Conservation (phyloP, 176 grass and related monocot genomes). For the Guadua angustifolia region DNA sequence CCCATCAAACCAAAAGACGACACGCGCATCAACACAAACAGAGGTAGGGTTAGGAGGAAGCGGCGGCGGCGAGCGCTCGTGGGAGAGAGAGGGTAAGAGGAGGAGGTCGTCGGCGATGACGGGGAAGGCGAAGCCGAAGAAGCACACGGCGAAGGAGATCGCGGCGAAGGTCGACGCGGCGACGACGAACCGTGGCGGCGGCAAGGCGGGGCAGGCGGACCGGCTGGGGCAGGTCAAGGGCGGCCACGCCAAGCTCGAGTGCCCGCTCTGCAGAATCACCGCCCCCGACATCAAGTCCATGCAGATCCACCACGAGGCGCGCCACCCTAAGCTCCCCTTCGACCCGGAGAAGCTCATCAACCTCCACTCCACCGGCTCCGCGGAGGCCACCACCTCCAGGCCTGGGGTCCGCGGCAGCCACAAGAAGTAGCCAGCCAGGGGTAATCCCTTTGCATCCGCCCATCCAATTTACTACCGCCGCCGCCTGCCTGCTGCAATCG, state of each 20-base stretch:
- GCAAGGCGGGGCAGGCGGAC: constrained; percentile 77
- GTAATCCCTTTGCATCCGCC: constrained; percentile 22
- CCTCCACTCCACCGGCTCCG: constrained; percentile 54
- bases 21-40: neutral
- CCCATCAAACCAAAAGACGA: neutral
- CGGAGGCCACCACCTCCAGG: constrained; percentile 43
- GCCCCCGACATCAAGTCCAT: constrained; percentile 92
- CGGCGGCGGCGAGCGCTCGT: constrained; percentile 24
- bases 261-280: constrained; percentile 75
- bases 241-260: constrained; percentile 93
- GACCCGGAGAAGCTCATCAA: constrained; percentile 77
- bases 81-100: neutral
- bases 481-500: neutral
- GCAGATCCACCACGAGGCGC: constrained; percentile 98
- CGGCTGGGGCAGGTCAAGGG: constrained; percentile 82
- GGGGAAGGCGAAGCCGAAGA: constrained; percentile 99
- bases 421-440: constrained; percentile 69
- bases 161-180: constrained; percentile 89
- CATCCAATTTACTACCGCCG: constrained; percentile 22
- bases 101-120: constrained; percentile 55
- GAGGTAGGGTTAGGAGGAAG: constrained; percentile 44
- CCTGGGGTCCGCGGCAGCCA: constrained; percentile 80
- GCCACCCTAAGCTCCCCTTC: constrained; percentile 90
- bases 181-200: constrained; percentile 88
- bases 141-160: constrained; percentile 99